Evolutionary conservation across 164 flowering plant genomes (phyloP), one percentile per base, ranked within the genome.

Genomic region (Berberis vulgaris): DNA sequence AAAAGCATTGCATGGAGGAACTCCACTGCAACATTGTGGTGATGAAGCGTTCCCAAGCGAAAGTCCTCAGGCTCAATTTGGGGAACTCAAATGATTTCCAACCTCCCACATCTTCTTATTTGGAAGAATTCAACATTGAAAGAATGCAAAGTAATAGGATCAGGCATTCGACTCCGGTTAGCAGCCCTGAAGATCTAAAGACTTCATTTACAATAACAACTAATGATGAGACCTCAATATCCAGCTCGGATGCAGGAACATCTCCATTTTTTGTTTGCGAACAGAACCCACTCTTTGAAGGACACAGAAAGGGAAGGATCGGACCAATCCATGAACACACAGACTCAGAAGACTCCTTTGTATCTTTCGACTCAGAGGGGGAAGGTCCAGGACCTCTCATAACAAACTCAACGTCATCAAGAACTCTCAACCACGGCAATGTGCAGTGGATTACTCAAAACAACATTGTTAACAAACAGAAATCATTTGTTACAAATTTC

Each of bases 1-100:
- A 67, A 70, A 88, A 83, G 69, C 78, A 71, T 57, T 93, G 97
- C 83, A 74, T 87, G 76, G 96, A 82, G 43, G 89, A 90, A 71
- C 88, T 90, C 7, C 81, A 71, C 60, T 93, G 97, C 83, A 93
- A 86, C 82, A 83, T 90, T 60, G 98, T 87, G 8, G 77, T 76
- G 60, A 84, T 90, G 89, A 90, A 84, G 65, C 82, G 82, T 54
- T 79, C 92, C 59, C 83, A 80, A 52, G 82, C 98, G 13, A 84
- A 88, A 79, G 86, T 93, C 55, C 85, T 90, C 13, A 81, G 89
- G 69, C 89, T 93, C 26, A 87, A 93, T 69, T 76, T 90, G 54
- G 81, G 69, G 66, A 65, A 74, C 62, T 67, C 79, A 26, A 67
- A 80, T 64, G 87, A 78, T 64, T 71, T 67, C 44, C 79, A 80